Base-by-base conservation (phyloP, 495 filamentous ascomycete species). In the Tuber melanosporum region DNA sequence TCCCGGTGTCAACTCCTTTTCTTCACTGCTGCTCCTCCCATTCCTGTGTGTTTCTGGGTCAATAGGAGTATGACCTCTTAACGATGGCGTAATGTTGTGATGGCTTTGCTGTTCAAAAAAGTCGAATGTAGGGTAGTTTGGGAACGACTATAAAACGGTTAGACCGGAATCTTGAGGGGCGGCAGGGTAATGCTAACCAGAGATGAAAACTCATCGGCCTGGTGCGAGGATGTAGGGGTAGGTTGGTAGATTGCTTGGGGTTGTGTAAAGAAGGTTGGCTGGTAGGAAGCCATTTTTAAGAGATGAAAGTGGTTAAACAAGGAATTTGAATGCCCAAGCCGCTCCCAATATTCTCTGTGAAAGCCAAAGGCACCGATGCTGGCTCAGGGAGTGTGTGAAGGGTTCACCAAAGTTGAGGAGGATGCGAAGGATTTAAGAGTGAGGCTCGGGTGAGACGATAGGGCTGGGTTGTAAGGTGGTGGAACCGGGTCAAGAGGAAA, bases 1-100 rank as follows among this genome's bases (percentile, higher is more conserved):
- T 49, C 78, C 81, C 15, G 81, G 82, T 72, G 81, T 83, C 74
- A 83, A 79, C 75, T 83, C 82, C 77, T 83, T 83, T 76, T 83
- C 82, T 74, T 83, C 82, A 45, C 82, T 83, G 66, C 78, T 81
- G 49, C 82, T 80, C 71, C 82, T 81, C 20, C 75, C 74, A 57
- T 82, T 75, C 47, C 81, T 80, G 15, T 80, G 78, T 20, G 62
- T 71, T 57, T 80, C 78, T 49, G 79, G 78, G 39, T 80, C 78
- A 75, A 80, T 66, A 22, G 78, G 78, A 47, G 78, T 80, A 57
- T 80, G 77, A 0, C 78, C 78, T 62, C 78, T 80, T 73, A 80
- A 73, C 73, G 78, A 73, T 19, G 73, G 44, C 14, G 78, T 47
- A 71, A 80, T 80, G 45, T 79, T 80, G 74, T 80, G 78, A 49